Evolutionary conservation across 2,329 filamentous ascomycete species (phyloP).

Genomic region (Xylaria sp.): DNA sequence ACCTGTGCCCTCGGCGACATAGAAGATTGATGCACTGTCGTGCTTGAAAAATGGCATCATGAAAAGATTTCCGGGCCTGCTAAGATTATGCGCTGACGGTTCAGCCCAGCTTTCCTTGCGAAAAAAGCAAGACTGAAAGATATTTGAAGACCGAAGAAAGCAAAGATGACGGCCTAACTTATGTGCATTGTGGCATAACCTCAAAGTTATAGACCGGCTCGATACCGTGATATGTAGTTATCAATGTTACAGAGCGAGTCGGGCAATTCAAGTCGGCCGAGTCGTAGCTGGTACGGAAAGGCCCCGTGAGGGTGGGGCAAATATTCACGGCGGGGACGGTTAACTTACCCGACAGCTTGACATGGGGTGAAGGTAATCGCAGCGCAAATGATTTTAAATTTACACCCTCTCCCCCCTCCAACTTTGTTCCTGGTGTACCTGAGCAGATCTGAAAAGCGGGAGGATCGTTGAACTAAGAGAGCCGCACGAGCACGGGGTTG

Average conservation of each 20-base stretch:
- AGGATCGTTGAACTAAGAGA: background rate
- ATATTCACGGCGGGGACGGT: background rate
- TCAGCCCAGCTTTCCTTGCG: background rate
- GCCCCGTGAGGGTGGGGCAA: background rate
- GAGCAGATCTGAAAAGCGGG: conserved; percentile 5
- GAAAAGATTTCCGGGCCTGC: background rate
- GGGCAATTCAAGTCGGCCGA: conserved; percentile 1
- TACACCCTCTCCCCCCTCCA: too few species aligned
- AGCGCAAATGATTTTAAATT: too few species aligned
- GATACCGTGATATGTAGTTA: background rate
- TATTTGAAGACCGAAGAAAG: background rate
- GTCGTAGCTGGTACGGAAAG: too few species aligned
- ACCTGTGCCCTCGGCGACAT: conserved; percentile 16
- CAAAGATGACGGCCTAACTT: background rate
- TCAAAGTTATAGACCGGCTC: too few species aligned
- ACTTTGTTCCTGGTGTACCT: background rate
- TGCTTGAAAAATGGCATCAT: conserved; percentile 1
- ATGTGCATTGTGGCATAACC: too few species aligned
- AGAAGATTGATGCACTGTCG: conserved; percentile 20
- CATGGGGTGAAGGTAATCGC: background rate
- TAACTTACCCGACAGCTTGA: background rate
- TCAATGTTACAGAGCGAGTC: background rate
- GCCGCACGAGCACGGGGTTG: conserved; percentile 7
- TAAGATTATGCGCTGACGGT: background rate
- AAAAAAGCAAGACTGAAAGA: background rate